Conservation (phyloP, 106 monocot genomes). For the Alisma plantagoaquatica region DNA sequence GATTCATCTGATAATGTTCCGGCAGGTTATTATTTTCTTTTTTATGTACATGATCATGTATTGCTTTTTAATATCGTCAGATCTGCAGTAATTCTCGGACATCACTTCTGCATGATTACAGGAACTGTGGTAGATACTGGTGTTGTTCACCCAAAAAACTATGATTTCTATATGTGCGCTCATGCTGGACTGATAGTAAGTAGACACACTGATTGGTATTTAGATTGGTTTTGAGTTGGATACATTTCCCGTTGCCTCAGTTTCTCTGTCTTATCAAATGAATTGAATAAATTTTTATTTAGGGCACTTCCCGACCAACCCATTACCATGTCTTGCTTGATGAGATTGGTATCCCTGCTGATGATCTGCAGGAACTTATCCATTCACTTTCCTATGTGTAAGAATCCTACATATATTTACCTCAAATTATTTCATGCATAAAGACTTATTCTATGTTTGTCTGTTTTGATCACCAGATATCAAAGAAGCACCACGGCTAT, state of each 20-base stretch:
- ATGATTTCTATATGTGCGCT: conserved; percentile 76
- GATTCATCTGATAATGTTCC: conserved; percentile 51
- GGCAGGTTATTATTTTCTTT: conserved; percentile 21
- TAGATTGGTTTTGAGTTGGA: not conserved
- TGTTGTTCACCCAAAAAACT: conserved; percentile 62
- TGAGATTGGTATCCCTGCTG: conserved; percentile 52
- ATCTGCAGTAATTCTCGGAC: too few relatives aligned
- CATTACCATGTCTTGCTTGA: conserved; percentile 74
- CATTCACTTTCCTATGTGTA: conserved; percentile 77
- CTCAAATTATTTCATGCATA: not conserved
- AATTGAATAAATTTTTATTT: not conserved
- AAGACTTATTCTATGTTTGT: not conserved
- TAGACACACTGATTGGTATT: too few relatives aligned
- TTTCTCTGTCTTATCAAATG: not conserved
- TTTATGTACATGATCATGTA: not conserved
- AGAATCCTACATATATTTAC: conserved; percentile 3
- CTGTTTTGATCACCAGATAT: conserved; percentile 19
- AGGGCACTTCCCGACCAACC: conserved; percentile 69
- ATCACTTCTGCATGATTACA: conserved; percentile 4
- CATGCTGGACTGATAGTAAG: conserved; percentile 69
- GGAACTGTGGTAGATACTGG: conserved; percentile 63
- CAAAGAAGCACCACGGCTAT: conserved; percentile 61
- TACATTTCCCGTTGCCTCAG: not conserved
- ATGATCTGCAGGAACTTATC: conserved; percentile 59
- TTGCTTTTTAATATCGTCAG: not conserved